Percentiles rank a stretch among this genome's conserved stretches.
Conservation (phyloP, 2,329 filamentous ascomycete genomes). For the Aureobasidium leucospermi region DNA sequence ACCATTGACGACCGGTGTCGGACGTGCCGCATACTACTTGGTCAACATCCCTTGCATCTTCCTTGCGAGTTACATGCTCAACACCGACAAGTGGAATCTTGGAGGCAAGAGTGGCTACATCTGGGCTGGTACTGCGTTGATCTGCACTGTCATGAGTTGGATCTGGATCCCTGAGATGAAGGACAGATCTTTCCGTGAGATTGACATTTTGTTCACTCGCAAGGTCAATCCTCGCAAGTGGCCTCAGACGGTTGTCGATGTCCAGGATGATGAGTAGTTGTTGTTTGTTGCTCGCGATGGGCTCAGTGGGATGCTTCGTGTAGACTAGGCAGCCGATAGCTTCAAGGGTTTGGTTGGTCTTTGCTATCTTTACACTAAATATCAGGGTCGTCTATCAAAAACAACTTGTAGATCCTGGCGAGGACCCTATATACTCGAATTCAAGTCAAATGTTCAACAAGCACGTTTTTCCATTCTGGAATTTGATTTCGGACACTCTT, state of each 20-base stretch:
- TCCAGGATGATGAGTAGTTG: constrained; percentile 55
- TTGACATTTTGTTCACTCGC: constrained; percentile 54
- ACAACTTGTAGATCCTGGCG: too few relatives aligned
- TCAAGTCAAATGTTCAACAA: too few relatives aligned
- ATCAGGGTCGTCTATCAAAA: too few relatives aligned
- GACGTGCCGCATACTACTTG: constrained; percentile 57
- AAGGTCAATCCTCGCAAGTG: constrained; percentile 47
- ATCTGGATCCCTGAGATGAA: constrained; percentile 51
- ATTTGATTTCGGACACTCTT: too few relatives aligned
- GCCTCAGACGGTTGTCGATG: constrained; percentile 49
- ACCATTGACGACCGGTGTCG: constrained; percentile 57
- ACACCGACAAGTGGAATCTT: constrained; percentile 34
- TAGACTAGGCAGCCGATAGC: too few relatives aligned
- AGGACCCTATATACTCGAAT: too few relatives aligned
- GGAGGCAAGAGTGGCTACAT: constrained; percentile 53
- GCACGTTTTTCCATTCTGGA: too few relatives aligned
- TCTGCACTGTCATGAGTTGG: constrained; percentile 44
- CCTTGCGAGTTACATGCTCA: constrained; percentile 55
- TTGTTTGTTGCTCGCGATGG: neutral
- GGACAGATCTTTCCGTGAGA: constrained; percentile 52
- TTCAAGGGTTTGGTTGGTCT: too few relatives aligned
- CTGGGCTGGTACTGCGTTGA: constrained; percentile 51
- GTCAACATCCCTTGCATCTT: constrained; percentile 61
- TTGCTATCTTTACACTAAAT: too few relatives aligned
- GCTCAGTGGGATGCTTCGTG: neutral